Evolutionary conservation across 2,329 filamentous ascomycete genomes (phyloP).

Genomic region (Calonectria multiphialidica): DNA sequence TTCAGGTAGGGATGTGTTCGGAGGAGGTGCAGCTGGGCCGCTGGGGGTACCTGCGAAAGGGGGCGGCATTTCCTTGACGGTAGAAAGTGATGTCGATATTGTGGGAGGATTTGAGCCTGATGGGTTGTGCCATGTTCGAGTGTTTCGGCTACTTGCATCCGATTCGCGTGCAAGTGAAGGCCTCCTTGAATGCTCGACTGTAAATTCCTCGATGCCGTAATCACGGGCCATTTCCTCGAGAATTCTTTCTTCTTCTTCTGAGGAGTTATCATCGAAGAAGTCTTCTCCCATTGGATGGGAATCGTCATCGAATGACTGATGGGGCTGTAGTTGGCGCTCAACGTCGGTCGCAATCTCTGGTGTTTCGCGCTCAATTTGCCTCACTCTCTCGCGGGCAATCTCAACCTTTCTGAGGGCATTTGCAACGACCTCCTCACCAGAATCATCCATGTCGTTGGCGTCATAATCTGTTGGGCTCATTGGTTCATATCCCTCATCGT

Average conservation of each 20-base stretch:
- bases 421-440: constrained; percentile 59
- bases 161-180: constrained; percentile 80
- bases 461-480: constrained; percentile 63
- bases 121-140: constrained; percentile 85
- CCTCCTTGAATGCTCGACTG: constrained; percentile 68
- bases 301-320: constrained; percentile 43
- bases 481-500: constrained; percentile 90
- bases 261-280: constrained; percentile 73
- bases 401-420: constrained; percentile 77
- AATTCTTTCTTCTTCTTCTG: constrained; percentile 80
- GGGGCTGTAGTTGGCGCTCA: constrained; percentile 60
- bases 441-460: constrained; percentile 51
- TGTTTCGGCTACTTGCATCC: constrained; percentile 83
- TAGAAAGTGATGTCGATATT: constrained; percentile 62
- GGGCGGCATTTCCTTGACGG: constrained; percentile 72
- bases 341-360: constrained; percentile 43
- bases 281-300: constrained; percentile 57
- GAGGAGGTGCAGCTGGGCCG: constrained; percentile 58
- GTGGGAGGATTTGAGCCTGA: constrained; percentile 74
- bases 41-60: constrained; percentile 34
- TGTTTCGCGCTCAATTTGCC: constrained; percentile 79
- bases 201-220: constrained; percentile 85
- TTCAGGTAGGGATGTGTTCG: constrained; percentile 60
- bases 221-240: constrained; percentile 90
- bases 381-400: constrained; percentile 79